These are phyloP conservation scores for Neonectria punicea DNA, from an alignment of 2,329 filamentous ascomycete genomes.

Conservation along the genomic window DNA sequence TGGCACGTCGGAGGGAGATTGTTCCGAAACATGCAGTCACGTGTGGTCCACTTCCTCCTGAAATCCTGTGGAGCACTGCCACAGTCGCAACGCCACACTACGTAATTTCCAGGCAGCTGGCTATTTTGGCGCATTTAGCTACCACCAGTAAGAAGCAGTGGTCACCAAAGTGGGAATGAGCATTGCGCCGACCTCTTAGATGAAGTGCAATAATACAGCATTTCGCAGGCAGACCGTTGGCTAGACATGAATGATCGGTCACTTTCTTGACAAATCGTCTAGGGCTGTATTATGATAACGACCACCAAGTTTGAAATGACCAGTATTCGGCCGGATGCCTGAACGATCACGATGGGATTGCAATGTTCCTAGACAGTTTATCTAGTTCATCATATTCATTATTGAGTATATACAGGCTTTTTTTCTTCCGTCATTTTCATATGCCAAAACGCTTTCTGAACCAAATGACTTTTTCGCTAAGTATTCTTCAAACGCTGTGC, in stretches of 20 bases:
- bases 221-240: slow-evolving; percentile 10
- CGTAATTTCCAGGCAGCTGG: neutral
- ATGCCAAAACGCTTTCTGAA: slow-evolving; percentile 37
- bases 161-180: neutral
- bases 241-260: slow-evolving; percentile 1
- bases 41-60: slow-evolving; percentile 29
- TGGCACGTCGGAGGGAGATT: slow-evolving; percentile 38
- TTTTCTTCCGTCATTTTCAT: slow-evolving; percentile 37
- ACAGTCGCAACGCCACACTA: slow-evolving; percentile 4
- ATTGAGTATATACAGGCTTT: slow-evolving; percentile 36
- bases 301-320: neutral
- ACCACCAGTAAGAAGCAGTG: neutral
- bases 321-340: neutral
- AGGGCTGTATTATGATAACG: neutral
- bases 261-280: slow-evolving; percentile 13
- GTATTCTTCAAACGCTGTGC: slow-evolving; percentile 35
- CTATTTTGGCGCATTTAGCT: neutral
- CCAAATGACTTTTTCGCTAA: slow-evolving; percentile 45
- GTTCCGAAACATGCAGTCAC: slow-evolving; percentile 41
- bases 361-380: neutral
- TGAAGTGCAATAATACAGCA: slow-evolving; percentile 7
- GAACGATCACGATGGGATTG: neutral
- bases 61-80: slow-evolving; percentile 18
- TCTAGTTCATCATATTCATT: slow-evolving; percentile 32
- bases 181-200: slow-evolving; percentile 7